phyloP scores from a whole-genome alignment of 495 filamentous ascomycete species.

The Astrocystis sublimbata region DNA sequence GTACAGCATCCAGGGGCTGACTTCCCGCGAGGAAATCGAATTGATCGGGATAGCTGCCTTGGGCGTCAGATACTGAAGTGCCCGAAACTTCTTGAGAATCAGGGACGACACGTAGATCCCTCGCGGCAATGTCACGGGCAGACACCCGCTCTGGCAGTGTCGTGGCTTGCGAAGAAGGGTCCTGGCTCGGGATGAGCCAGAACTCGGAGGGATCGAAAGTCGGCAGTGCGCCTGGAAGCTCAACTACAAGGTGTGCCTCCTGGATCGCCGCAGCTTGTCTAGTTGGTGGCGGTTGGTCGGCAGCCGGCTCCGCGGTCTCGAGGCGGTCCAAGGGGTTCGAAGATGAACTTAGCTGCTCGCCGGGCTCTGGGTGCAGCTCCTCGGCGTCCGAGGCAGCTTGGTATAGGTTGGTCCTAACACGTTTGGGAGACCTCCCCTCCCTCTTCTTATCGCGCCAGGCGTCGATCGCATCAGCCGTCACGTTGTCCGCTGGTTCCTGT shows the following conservation, averaged over 20 bases:
- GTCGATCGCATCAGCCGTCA: conserved; percentile 31
- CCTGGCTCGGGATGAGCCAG: conserved; percentile 12
- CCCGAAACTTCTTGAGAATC: conserved; percentile 31
- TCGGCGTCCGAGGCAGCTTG: neutral
- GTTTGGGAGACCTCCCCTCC: conserved; percentile 15
- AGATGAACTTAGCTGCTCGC: neutral
- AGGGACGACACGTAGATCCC: conserved; percentile 22
- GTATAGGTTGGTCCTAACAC: neutral
- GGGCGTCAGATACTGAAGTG: conserved; percentile 16
- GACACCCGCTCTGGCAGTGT: neutral
- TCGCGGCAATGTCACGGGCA: neutral
- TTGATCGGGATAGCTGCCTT: conserved; percentile 12
- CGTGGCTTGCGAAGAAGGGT: conserved; percentile 16
- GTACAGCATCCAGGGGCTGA: conserved; percentile 10
- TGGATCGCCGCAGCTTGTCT: neutral
- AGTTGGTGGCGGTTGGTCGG: neutral
- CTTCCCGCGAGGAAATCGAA: conserved; percentile 11
- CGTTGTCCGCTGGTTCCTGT: conserved; percentile 42
- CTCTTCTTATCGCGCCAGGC: conserved; percentile 34
- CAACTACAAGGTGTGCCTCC: conserved; percentile 16
- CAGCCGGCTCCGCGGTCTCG: neutral
- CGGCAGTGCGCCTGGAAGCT: conserved; percentile 10
- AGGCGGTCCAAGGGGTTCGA: neutral
- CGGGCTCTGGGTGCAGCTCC: neutral
- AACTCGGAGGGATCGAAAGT: conserved; percentile 21